These are phyloP conservation scores for Tylopilus cervinicoccineus DNA, from an alignment of 768 basidiomycete genomes.

Conservation along the genomic window DNA sequence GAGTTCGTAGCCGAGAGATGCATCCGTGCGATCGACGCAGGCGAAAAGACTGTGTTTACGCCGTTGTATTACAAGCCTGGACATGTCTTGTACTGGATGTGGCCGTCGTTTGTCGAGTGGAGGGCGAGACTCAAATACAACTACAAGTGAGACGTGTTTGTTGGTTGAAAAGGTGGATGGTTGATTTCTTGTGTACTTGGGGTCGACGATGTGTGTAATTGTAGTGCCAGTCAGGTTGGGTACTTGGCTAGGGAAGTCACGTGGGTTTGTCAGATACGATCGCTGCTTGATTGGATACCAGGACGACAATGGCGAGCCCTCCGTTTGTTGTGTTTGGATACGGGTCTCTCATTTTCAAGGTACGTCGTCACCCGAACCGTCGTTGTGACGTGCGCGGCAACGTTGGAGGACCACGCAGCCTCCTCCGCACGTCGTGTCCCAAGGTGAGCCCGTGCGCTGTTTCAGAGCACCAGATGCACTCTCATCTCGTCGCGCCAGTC, in stretches of 20 bases:
- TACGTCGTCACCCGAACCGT: not conserved
- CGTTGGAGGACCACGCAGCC: constrained; percentile 44
- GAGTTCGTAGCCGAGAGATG: constrained; percentile 58
- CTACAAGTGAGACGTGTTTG: constrained; percentile 30
- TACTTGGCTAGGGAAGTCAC: too few relatives aligned
- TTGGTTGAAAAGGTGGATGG: not conserved
- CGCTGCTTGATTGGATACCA: not conserved
- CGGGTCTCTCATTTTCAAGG: constrained; percentile 92
- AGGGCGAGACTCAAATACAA: constrained; percentile 63
- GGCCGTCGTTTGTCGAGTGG: constrained; percentile 55
- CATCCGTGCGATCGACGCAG: constrained; percentile 54
- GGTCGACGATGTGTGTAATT: not conserved
- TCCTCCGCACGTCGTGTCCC: constrained; percentile 69
- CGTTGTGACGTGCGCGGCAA: too few relatives aligned
- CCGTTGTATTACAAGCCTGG: constrained; percentile 45
- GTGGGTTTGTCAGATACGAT: not conserved
- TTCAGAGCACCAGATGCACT: not conserved
- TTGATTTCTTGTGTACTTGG: not conserved
- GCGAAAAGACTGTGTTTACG: constrained; percentile 56
- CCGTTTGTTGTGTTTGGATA: constrained; percentile 86
- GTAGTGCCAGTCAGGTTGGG: not conserved
- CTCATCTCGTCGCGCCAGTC: constrained; percentile 33
- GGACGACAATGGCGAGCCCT: constrained; percentile 10
- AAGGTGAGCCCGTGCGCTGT: constrained; percentile 41
- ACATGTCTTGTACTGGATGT: constrained; percentile 62